phyloP scores from a whole-genome alignment of 169 alveolate species.

The Plasmodium adleri region DNA sequence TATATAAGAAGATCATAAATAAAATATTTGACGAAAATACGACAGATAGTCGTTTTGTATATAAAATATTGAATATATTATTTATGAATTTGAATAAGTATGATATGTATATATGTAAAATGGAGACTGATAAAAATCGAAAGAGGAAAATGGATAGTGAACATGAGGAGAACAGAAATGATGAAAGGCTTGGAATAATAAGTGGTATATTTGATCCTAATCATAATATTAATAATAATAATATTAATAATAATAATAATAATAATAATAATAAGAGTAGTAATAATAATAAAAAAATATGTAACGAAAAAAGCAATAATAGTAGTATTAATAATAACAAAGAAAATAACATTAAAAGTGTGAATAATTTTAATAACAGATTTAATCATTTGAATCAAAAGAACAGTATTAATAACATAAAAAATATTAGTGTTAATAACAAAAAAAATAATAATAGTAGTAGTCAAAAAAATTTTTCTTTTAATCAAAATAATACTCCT shows the following conservation, averaged over 20 bases:
- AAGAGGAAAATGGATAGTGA: constrained; percentile 46
- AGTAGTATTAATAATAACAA: no score
- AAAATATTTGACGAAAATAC: constrained; percentile 58
- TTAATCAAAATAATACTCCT: neutral
- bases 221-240: neutral
- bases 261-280: neutral
- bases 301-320: constrained; percentile 6
- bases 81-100: constrained; percentile 23
- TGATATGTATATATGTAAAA: constrained; percentile 29
- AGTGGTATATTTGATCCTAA: neutral
- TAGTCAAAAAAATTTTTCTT: neutral
- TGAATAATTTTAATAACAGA: no score
- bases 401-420: no score
- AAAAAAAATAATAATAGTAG: neutral
- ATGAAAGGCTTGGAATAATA: neutral
- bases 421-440: no score
- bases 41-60: constrained; percentile 43
- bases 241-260: no score
- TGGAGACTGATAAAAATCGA: constrained; percentile 31
- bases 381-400: no score
- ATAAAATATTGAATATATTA: constrained; percentile 27
- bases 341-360: no score
- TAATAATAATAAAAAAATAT: constrained; percentile 10
- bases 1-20: constrained; percentile 45
- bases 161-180: neutral